A percentile compares a stretch with the other conserved stretches of the same genome.
Conservation (phyloP, 805 yeast genomes). For the Blastobotrys terrestris region DNA sequence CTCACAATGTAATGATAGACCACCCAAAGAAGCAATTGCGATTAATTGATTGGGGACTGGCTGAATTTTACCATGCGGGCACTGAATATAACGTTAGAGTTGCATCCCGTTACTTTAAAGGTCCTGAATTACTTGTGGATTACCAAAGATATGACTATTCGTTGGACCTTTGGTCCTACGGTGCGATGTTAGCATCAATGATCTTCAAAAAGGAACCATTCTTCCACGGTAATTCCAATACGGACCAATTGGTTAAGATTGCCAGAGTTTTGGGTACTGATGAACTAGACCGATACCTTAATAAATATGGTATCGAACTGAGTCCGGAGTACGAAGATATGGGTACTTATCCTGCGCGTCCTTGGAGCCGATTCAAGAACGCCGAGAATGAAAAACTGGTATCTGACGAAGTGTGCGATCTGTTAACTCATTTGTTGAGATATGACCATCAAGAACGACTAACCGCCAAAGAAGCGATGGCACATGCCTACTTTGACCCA, state of each 20-base stretch:
- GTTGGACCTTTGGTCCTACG: constrained; percentile 84
- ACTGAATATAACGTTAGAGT: constrained; percentile 88
- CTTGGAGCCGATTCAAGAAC: constrained; percentile 77
- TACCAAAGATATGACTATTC: constrained; percentile 81
- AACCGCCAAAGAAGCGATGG: constrained; percentile 86
- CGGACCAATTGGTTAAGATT: constrained; percentile 86
- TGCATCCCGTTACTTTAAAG: constrained; percentile 86
- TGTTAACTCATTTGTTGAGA: constrained; percentile 64
- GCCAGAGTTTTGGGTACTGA: constrained; percentile 84
- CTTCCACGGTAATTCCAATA: constrained; percentile 86
- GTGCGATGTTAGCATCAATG: constrained; percentile 87
- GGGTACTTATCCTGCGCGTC: constrained; percentile 67
- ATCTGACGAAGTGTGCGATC: constrained; percentile 67
- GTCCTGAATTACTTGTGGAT: constrained; percentile 83
- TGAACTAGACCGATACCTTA: constrained; percentile 58
- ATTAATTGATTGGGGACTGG: constrained; percentile 91
- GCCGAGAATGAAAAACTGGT: constrained; percentile 62
- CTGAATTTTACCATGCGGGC: constrained; percentile 87
- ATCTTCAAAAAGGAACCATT: constrained; percentile 87
- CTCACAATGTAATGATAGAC: constrained; percentile 91
- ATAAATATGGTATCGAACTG: constrained; percentile 62
- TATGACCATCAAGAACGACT: constrained; percentile 85
- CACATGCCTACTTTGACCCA: constrained; percentile 57
- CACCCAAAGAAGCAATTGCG: constrained; percentile 55
- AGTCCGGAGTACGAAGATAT: constrained; percentile 80